phyloP scores from a whole-genome alignment of 805 yeast genomes.

The Saccharomycopsis sp. region DNA sequence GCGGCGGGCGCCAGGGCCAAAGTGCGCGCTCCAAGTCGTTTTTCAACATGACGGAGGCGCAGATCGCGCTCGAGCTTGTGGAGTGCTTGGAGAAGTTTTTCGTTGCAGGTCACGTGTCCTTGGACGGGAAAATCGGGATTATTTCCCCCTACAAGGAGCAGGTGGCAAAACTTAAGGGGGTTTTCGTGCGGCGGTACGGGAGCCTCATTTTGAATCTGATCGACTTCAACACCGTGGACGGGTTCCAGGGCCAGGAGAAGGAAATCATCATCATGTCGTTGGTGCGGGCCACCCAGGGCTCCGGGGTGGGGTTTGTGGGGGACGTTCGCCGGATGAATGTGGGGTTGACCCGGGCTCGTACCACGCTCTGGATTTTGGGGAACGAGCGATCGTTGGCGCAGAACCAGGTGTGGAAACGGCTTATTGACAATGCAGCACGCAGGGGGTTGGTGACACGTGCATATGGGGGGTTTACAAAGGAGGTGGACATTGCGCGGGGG shows the following conservation, averaged over 20 bases:
- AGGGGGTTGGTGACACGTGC: conserved; percentile 22
- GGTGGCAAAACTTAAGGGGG: conserved; percentile 47
- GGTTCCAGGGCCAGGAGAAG: conserved; percentile 97
- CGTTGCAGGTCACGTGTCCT: conserved; percentile 39
- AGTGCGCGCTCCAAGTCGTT: conserved; percentile 62
- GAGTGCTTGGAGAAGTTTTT: conserved; percentile 42
- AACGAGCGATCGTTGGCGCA: conserved; percentile 55
- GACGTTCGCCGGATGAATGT: conserved; percentile 96
- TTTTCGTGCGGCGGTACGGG: conserved; percentile 59
- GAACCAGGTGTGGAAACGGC: conserved; percentile 66
- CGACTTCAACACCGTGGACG: conserved; percentile 94
- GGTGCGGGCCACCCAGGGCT: conserved; percentile 75
- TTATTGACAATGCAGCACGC: conserved; percentile 63
- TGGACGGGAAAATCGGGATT: conserved; percentile 74
- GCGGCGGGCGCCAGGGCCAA: conserved; percentile 57
- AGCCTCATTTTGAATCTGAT: conserved; percentile 52
- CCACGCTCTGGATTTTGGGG: conserved; percentile 91
- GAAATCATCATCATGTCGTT: conserved; percentile 91
- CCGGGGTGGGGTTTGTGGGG: conserved; percentile 78
- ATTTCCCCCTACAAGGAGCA: conserved; percentile 96
- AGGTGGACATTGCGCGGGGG: no score
- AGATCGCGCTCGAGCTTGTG: conserved; percentile 62
- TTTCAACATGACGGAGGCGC: conserved; percentile 65
- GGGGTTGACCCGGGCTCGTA: conserved; percentile 87
- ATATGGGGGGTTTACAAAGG: conserved; percentile 12